phyloP scores from a whole-genome alignment of 768 basidiomycete species.

The Polyporus arcularius region DNA sequence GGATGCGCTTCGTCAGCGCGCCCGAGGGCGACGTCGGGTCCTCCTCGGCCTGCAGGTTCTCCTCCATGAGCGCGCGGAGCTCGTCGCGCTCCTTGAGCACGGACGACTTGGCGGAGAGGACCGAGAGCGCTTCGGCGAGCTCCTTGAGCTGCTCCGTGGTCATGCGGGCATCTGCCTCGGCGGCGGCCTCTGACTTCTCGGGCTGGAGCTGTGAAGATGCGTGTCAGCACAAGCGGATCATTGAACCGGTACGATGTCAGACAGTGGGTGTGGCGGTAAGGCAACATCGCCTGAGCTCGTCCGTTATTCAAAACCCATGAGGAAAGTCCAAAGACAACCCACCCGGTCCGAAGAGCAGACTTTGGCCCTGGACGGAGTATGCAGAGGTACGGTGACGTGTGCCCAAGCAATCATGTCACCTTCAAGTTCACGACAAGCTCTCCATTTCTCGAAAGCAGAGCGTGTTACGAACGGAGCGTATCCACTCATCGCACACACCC shows the following conservation, averaged over 20 bases:
- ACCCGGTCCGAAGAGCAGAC: too few relatives aligned
- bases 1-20: constrained; percentile 94
- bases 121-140: constrained; percentile 85
- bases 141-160: constrained; percentile 95
- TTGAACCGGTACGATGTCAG: not conserved
- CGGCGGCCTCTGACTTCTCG: constrained; percentile 55
- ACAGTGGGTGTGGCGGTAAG: too few relatives aligned
- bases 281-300: too few relatives aligned
- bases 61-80: constrained; percentile 87
- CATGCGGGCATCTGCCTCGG: constrained; percentile 74
- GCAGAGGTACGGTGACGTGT: too few relatives aligned
- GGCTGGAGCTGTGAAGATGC: constrained; percentile 52
- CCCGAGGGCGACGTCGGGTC: constrained; percentile 80
- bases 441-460: too few relatives aligned
- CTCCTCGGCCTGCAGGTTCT: constrained; percentile 89
- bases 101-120: constrained; percentile 90
- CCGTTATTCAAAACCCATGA: too few relatives aligned
- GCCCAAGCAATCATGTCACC: too few relatives aligned
- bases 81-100: constrained; percentile 96
- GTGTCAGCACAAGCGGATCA: not conserved
- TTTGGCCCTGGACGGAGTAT: too few relatives aligned
- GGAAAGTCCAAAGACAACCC: too few relatives aligned
- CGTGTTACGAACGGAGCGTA: too few relatives aligned
- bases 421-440: too few relatives aligned
- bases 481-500: too few relatives aligned